Percentiles rank a stretch among this genome's conserved stretches.
phyloP scores from a whole-genome alignment of 2,329 filamentous ascomycete species.

The Nemania serpens region DNA sequence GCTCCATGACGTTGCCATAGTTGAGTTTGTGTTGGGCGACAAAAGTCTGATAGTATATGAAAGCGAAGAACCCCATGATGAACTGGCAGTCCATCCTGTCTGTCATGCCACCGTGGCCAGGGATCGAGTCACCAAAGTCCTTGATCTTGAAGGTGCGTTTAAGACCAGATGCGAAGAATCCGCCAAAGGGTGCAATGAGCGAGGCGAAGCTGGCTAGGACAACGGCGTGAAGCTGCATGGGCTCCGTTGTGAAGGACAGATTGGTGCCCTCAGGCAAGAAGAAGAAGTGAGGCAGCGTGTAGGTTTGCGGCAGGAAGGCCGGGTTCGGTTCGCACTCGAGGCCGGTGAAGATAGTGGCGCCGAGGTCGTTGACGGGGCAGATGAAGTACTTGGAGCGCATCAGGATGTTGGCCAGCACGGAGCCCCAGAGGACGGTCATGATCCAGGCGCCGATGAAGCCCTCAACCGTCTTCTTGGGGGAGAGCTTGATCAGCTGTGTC shows the following conservation, averaged over 20 bases:
- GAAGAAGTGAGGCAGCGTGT: slow-evolving; percentile 61
- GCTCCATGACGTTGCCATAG: slow-evolving; percentile 86
- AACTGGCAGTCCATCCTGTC: slow-evolving; percentile 99
- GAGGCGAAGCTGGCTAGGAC: slow-evolving; percentile 92
- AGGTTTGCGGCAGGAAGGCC: slow-evolving; percentile 72
- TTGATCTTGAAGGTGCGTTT: slow-evolving; percentile 99
- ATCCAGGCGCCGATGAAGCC: slow-evolving; percentile 97
- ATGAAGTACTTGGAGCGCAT: slow-evolving; percentile 96
- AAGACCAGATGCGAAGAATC: slow-evolving; percentile 96
- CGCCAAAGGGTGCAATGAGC: slow-evolving; percentile 94
- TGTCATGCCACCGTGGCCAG: slow-evolving; percentile 96
- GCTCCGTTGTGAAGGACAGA: slow-evolving; percentile 73
- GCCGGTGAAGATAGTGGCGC: slow-evolving; percentile 89
- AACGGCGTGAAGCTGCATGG: slow-evolving; percentile 92
- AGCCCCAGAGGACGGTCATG: slow-evolving; percentile 87
- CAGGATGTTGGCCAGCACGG: slow-evolving; percentile 80
- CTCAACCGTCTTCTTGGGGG: slow-evolving; percentile 98
- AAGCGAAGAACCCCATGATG: slow-evolving; percentile 99
- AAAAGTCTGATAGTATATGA: slow-evolving; percentile 98
- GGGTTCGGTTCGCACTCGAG: slow-evolving; percentile 90
- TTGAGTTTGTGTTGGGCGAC: slow-evolving; percentile 86
- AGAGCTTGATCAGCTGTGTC: slow-evolving; percentile 96
- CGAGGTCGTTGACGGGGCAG: slow-evolving; percentile 95
- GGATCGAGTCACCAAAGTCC: slow-evolving; percentile 98
- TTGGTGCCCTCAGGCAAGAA: slow-evolving; percentile 52